Base-by-base conservation (phyloP, 148 eudicot species). In the Linanthus parryae region DNA sequence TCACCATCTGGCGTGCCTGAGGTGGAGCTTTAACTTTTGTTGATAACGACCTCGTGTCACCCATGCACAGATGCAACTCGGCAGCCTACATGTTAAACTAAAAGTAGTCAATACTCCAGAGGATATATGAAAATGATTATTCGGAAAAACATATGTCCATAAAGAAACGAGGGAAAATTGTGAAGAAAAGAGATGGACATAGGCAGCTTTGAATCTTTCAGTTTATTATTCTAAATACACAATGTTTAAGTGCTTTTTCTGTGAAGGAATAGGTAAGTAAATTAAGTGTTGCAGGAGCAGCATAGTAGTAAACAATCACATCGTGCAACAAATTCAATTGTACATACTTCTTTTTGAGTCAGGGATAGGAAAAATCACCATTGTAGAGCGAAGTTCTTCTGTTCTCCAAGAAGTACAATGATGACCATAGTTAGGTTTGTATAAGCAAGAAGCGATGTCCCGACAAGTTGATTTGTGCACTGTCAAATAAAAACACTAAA, bases 21-120 rank as follows among this genome's bases (percentile, higher is more conserved):
- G 88, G 64, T 54, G 89, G 79, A 40, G 77, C 73, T 68, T 81
- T 79, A 45, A 71, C 79, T 58, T 79, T 73, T 33, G 80, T 75
- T 20, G 86, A 48, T 43, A 63, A 38, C 28, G 58, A 67, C 64
- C 97, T 73, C 37, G 62, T 50, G 48, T 63, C 58, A 20, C 59
- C 52, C 57, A 55, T 57, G 64, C 49, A 74, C 56, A 64, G 38
- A 36, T 79, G 62, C 41, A 67, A 57, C 44, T 62, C 68, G 36
- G 78, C 56, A 52, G 52, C 83, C 95, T 85, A 59, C 19, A 62
- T 37, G 29, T 16, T 59, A 30, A 26, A 18, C 46, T 29, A 37
- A 54, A 42, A 36, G 44, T 1, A 17, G 15, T 16, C 30, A 12
- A 33, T 30, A 24, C 18, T 22, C n/a, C 2, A 43, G 27, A 15